phyloP scores from a whole-genome alignment of 139 green algal genomes.

The Eudorina sp. region DNA sequence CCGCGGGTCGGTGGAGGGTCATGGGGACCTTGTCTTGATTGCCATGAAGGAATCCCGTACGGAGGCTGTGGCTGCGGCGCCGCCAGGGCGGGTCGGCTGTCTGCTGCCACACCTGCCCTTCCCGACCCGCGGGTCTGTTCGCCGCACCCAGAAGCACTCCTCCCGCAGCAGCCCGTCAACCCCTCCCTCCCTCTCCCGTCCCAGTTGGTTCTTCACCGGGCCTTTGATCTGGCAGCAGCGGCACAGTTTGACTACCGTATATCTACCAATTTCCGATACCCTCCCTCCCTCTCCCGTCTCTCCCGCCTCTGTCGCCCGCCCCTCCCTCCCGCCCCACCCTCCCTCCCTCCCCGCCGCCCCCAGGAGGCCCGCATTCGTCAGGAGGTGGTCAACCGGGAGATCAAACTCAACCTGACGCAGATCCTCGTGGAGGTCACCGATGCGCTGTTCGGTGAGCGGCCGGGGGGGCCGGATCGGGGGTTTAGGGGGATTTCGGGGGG shows the following conservation, averaged over 20 bases:
- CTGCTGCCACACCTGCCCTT: too few relatives aligned
- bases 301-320: too few relatives aligned
- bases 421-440: conserved; percentile 79
- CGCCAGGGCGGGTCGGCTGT: too few relatives aligned
- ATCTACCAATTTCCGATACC: neutral
- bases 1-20: neutral
- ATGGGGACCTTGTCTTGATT: neutral
- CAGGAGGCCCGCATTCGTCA: conserved; percentile 12
- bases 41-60: too few relatives aligned
- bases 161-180: too few relatives aligned
- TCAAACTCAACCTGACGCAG: conserved; percentile 66
- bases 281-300: neutral
- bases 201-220: neutral
- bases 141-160: too few relatives aligned
- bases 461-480: neutral
- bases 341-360: neutral
- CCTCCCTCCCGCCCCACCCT: too few relatives aligned
- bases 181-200: neutral
- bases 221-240: neutral
- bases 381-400: conserved; percentile 51
- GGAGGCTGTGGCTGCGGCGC: too few relatives aligned
- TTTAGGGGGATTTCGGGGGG: neutral
- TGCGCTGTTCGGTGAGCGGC: conserved; percentile 68
- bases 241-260: too few relatives aligned
- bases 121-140: too few relatives aligned